These are phyloP conservation scores for Beauveria australis DNA, from an alignment of 2,329 filamentous ascomycete genomes.

Conservation along the genomic window DNA sequence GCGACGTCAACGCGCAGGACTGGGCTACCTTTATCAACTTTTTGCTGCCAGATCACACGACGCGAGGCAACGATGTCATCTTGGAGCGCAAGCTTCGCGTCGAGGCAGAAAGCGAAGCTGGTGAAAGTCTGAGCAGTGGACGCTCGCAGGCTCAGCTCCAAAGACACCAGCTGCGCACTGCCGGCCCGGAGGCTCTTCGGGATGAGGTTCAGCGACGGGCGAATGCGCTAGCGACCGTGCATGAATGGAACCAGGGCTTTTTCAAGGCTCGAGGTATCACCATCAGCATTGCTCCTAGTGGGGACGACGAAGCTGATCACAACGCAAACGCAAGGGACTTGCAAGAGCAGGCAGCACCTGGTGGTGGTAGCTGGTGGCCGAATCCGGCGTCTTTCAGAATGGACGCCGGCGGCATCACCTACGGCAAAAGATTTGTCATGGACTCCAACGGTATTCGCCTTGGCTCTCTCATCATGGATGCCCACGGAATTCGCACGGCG, in stretches of 20 bases:
- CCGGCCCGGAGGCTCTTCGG: conserved; percentile 1
- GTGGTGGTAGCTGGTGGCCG: background rate
- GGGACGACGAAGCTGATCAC: background rate
- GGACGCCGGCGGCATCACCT: conserved; percentile 34
- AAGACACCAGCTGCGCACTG: conserved; percentile 27
- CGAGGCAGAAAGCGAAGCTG: conserved; percentile 25
- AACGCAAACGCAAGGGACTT: background rate
- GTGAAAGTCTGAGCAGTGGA: conserved; percentile 16
- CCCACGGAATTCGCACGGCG: conserved; percentile 26
- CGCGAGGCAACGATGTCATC: conserved; percentile 36
- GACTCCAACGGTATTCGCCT: conserved; percentile 39
- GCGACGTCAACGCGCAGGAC: conserved; percentile 42
- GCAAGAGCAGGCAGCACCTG: conserved; percentile 8
- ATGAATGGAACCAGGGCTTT: conserved; percentile 51
- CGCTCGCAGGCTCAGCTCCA: conserved; percentile 31
- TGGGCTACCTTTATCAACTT: conserved; percentile 54
- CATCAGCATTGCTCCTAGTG: conserved; percentile 26
- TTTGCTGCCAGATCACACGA: conserved; percentile 41
- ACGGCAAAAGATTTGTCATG: conserved; percentile 35
- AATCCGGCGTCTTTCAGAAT: conserved; percentile 26
- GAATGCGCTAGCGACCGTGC: conserved; percentile 32
- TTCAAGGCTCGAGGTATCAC: conserved; percentile 42
- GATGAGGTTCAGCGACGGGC: conserved; percentile 19
- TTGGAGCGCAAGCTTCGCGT: conserved; percentile 40
- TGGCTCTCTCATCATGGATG: conserved; percentile 34